A percentile compares a stretch with the other conserved stretches of the same genome.
These are phyloP conservation scores for Apiospora sp. DNA, from an alignment of 2,329 filamentous ascomycete genomes.

Conservation along the genomic window DNA sequence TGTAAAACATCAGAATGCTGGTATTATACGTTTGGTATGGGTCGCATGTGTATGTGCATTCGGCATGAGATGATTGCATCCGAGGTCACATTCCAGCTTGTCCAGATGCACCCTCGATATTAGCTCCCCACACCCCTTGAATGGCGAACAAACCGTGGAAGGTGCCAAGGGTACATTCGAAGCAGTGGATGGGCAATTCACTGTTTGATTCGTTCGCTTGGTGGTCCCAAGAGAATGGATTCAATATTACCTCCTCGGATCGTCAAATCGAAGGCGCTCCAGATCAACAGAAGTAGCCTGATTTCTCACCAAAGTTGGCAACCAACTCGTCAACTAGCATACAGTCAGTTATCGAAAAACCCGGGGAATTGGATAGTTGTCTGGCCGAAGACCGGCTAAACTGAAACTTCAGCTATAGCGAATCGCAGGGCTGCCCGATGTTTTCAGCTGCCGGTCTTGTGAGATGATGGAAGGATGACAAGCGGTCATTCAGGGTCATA, in stretches of 20 bases:
- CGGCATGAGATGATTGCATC: neutral
- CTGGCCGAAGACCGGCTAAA: no score
- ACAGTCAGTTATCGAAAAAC: neutral
- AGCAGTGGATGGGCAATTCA: neutral
- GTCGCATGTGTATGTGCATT: neutral
- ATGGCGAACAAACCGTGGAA: neutral
- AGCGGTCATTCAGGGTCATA: neutral
- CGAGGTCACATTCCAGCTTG: constrained; percentile 12
- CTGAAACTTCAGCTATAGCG: no score
- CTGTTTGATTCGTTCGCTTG: neutral
- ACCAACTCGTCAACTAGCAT: neutral
- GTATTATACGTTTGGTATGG: neutral
- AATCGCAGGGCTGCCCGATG: no score
- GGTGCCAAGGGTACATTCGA: neutral
- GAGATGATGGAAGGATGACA: neutral
- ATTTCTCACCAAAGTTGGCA: neutral
- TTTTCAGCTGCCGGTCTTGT: neutral
- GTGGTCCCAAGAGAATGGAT: neutral
- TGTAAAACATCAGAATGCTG: neutral
- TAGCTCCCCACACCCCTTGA: neutral
- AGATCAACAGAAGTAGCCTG: neutral
- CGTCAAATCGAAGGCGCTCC: neutral
- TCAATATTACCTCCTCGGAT: neutral
- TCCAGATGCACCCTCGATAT: neutral
- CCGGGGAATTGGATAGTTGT: no score